Evolutionary conservation across 2,329 filamentous ascomycete genomes (phyloP).

Genomic region (Paecilomyces fulvus): DNA sequence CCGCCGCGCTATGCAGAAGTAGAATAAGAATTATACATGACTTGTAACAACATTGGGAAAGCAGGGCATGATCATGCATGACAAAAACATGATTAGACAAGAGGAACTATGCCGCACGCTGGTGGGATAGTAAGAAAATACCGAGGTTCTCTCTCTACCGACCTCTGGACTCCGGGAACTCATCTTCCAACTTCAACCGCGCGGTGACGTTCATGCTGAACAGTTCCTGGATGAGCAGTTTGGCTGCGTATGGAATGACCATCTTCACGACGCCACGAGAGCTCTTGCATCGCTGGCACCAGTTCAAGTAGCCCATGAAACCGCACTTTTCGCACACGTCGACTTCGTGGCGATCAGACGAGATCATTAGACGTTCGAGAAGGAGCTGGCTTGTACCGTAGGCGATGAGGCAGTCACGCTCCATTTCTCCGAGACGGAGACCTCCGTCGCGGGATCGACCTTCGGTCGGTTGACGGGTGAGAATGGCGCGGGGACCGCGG

Average conservation of each 20-base stretch:
- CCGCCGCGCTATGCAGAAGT: background rate
- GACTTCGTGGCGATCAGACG: conserved; percentile 79
- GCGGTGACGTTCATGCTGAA: conserved; percentile 99
- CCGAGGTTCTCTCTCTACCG: conserved; percentile 12
- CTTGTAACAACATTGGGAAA: background rate
- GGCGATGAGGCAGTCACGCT: conserved; percentile 93
- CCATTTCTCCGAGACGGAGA: conserved; percentile 93
- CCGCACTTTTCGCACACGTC: conserved; percentile 93
- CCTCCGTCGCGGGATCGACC: conserved; percentile 89
- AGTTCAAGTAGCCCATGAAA: conserved; percentile 89
- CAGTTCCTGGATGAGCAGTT: conserved; percentile 89
- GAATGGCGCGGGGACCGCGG: conserved; percentile 78
- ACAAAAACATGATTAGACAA: no score
- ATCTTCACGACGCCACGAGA: conserved; percentile 80
- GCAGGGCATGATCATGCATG: background rate
- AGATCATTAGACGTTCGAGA: conserved; percentile 88
- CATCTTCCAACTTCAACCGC: conserved; percentile 79
- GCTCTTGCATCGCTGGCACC: conserved; percentile 86
- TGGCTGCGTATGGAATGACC: conserved; percentile 96
- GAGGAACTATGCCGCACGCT: no score
- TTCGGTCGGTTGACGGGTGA: conserved; percentile 93
- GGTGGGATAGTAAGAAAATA: no score
- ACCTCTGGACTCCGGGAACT: conserved; percentile 59
- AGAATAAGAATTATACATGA: background rate
- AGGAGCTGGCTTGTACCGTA: conserved; percentile 91